Evolutionary conservation across 495 filamentous ascomycete genomes (phyloP), one percentile per base, ranked within the genome.

Genomic region (Hyaloscypha finlandica): DNA sequence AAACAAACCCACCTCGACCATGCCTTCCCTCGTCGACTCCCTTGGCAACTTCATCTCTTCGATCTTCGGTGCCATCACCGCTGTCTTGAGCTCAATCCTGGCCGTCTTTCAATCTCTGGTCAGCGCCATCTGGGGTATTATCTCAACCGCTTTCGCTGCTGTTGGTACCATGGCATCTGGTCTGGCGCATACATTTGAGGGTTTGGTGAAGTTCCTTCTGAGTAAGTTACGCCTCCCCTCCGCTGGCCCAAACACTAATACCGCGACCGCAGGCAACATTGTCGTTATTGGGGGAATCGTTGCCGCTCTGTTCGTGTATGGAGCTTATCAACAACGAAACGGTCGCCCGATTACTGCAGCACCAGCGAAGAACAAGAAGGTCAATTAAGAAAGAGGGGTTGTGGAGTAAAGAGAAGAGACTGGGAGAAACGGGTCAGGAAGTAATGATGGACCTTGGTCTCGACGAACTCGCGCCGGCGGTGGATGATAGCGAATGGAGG

Each of bases 271-370:
- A 82, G 80, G 76, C 71, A 86, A 85, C 67, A 76, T 85, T 69
- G 73, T 84, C 42, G 78, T 88, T 61, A 75, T 88, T 39, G 79
- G 77, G 20, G 81, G 80, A 51, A 42, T 82, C 6, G 74, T 83
- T 6, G 79, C 80, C 19, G 77, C 65, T 12, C 78, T 85, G 66
- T 74, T 83, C 29, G 70, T 73, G 14, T 81, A 79, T 39, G 61
- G 77, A 42, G 64, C 77, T 11, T 81, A 81, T 59, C 64, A 76
- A 37, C 79, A 80, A 70, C 73, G 74, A 48, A 67, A 69, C 65
- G 76, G 76, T 6, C 45, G 52, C 6, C n/a, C 59, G 8, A 56
- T 61, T 31, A 64, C 59, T 12, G 59, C 39, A 20, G 59, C 58
- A 19, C 60, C 61, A 0, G 67, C 56, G 12, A 42, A 32, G 16